Evolutionary conservation across 2,329 filamentous ascomycete species (phyloP), one percentile per base, ranked within the genome.

Genomic region (Talaromyces verruculosus): DNA sequence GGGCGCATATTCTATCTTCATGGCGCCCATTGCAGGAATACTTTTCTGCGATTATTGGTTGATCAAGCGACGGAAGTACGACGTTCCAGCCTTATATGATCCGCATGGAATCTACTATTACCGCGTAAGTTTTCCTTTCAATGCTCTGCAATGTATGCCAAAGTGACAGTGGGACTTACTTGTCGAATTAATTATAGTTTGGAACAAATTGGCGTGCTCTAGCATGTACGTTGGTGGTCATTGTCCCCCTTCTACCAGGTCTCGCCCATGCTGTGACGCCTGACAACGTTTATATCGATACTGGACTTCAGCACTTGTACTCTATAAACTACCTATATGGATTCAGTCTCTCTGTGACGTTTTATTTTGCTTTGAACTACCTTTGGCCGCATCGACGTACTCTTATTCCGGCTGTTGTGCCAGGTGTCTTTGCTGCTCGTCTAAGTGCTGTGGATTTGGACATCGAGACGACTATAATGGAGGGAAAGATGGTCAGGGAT

Each of bases 151-250:
- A 43, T 43, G 7, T 30, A 7, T 30, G 7, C 8, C 33, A 35
- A 35, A 35, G 39, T 43, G 17, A n/a, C 39, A 41, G 17, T 43
- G 17, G 39, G 17, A 43, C 39, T 43, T 43, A 43, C 39, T 43
- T 43, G 1, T 43, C 39, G 10, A 43, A 43, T n/a, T 43, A 4
- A n/a, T n/a, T 43, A 7, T 5, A 64, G 63, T 59, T 51, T 30
- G 63, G 63, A 53, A 65, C 63, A 60, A 65, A 65, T 53, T 65
- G 63, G 63, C 63, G 63, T 60, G 63, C 63, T 30, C 43, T 65
- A 7, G 57, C 55, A 25, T 65, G 63, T 17, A 65, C 19, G 22
- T 33, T 65, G 35, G 53, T 65, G 15, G 63, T 65, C 43, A 47
- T 65, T 5, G 30, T 65, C 19, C 63, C 63, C 15, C 55, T 65